phyloP scores from a whole-genome alignment of 2,329 filamentous ascomycete species.

The Colletotrichum nymphaeae region DNA sequence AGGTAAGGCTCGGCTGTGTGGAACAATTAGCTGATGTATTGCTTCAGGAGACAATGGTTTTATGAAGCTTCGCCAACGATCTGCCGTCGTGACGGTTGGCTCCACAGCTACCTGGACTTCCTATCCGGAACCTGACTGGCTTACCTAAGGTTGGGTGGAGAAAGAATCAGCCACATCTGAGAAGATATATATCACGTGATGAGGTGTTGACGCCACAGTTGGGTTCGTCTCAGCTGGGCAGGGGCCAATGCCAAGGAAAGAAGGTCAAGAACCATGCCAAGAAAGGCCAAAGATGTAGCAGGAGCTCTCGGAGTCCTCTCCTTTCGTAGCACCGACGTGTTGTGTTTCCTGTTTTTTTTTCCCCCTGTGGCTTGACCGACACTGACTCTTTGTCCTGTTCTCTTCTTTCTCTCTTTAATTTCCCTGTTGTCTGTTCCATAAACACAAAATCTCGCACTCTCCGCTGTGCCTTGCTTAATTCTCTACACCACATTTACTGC shows the following conservation, averaged over 20 bases:
- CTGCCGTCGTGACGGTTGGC: not conserved
- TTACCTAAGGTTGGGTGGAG: not conserved
- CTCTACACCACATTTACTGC: not conserved
- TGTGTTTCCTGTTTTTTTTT: not conserved
- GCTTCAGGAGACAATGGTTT: not conserved
- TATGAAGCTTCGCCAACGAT: not conserved
- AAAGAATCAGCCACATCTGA: constrained; percentile 3
- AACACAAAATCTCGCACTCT: constrained; percentile 20
- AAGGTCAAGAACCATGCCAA: not conserved
- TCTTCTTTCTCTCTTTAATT: not conserved
- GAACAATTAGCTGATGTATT: not conserved
- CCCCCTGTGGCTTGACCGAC: constrained; percentile 16
- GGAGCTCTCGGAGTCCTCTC: not conserved
- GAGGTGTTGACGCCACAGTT: not conserved
- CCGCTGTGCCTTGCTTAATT: not conserved
- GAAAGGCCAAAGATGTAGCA: not conserved
- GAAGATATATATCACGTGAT: not conserved
- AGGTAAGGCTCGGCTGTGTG: not conserved
- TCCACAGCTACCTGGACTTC: not conserved
- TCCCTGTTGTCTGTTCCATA: constrained; percentile 1
- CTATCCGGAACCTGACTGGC: not conserved
- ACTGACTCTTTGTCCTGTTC: constrained; percentile 2
- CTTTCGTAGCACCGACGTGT: not conserved
- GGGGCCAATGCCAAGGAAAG: constrained; percentile 26
- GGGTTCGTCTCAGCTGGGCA: not conserved